A percentile compares a stretch with the other conserved stretches of the same genome.
phyloP scores from a whole-genome alignment of 1,284 basidiomycete species.

The Cystobasidium sp. region DNA sequence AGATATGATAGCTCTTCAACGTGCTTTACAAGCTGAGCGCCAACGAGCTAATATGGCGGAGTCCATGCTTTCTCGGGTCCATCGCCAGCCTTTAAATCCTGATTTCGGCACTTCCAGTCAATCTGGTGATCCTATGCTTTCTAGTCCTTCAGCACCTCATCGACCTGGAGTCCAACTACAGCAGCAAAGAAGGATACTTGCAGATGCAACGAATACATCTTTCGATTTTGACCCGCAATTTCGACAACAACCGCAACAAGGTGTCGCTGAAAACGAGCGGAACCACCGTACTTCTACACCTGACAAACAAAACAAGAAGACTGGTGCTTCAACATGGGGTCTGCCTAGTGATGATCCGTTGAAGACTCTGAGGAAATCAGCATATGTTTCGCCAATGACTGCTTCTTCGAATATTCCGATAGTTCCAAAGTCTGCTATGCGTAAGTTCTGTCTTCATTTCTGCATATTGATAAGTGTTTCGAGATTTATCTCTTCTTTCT shows the following conservation, averaged over 20 bases:
- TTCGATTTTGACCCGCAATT: conserved; percentile 20
- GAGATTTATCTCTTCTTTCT: background rate
- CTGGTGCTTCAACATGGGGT: background rate
- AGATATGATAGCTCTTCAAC: background rate
- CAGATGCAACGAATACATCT: background rate
- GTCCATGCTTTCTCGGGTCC: conserved; percentile 7
- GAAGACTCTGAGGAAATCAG: background rate
- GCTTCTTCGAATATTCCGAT: conserved; percentile 6
- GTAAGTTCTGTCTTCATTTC: background rate
- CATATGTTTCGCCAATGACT: conserved; percentile 17
- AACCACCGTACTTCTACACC: background rate
- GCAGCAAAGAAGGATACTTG: background rate
- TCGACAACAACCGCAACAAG: background rate
- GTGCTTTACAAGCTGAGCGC: background rate
- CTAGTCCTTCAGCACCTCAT: conserved; percentile 12
- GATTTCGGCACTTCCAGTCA: background rate
- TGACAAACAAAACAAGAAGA: background rate
- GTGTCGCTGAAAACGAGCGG: background rate
- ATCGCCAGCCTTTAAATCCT: background rate
- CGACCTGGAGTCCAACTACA: background rate
- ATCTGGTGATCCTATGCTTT: background rate
- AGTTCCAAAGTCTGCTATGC: conserved; percentile 6
- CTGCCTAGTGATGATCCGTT: conserved; percentile 2
- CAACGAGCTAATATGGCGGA: conserved; percentile 22
- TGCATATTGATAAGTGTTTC: no score